These are phyloP conservation scores for Nicotiana otophora DNA, from an alignment of 257 asterid species.

Conservation along the genomic window DNA sequence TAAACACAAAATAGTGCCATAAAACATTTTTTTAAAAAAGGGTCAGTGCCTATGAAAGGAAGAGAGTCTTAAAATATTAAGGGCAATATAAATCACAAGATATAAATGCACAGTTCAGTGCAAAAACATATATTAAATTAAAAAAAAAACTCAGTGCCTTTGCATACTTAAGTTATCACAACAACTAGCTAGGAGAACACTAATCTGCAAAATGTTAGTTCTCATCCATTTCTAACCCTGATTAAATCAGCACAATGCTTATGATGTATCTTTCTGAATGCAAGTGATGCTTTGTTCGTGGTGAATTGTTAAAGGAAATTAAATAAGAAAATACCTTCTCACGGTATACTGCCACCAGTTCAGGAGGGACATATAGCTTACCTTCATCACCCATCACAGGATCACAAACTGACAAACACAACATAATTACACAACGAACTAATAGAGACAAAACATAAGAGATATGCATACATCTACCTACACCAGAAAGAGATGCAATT, in stretches of 20 bases:
- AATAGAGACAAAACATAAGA: background rate
- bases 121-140: background rate
- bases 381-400: slow-evolving; percentile 99
- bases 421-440: slow-evolving; percentile 9
- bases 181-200: background rate
- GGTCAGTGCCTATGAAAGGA: background rate
- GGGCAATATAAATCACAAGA: background rate
- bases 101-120: background rate
- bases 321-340: slow-evolving; percentile 59
- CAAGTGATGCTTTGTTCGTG: background rate
- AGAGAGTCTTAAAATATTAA: background rate
- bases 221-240: slow-evolving; percentile 5
- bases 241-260: background rate
- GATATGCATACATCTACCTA: background rate
- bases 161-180: background rate
- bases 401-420: slow-evolving; percentile 76
- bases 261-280: background rate
- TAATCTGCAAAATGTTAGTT: slow-evolving; percentile 1
- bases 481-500: background rate
- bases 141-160: background rate
- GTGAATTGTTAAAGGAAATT: background rate
- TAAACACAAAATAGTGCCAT: background rate
- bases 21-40: background rate
- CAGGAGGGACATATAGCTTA: slow-evolving; percentile 90
- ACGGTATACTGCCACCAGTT: slow-evolving; percentile 82